Base-by-base conservation (phyloP, 192 early-diverging fungal species). In the Geranomyces variabilis region DNA sequence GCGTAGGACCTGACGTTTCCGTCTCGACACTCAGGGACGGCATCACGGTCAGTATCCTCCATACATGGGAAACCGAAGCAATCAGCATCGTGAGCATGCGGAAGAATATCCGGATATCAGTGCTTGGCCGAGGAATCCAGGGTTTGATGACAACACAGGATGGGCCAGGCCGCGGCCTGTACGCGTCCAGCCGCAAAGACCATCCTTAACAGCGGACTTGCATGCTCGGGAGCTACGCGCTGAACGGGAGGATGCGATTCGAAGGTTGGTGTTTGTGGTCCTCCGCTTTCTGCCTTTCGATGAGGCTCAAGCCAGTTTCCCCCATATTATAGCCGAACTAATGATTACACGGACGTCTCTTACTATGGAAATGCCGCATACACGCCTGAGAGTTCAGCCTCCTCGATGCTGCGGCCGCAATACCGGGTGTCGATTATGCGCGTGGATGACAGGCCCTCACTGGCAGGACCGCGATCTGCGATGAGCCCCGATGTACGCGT, bases 201-300 rank as follows among this genome's bases (percentile, higher is more conserved):
- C 63, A n/a, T 64, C 63, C 6, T 29, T 64, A 36, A 64, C 63
- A 4, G 63, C 63, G 1, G 63, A 64, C 21, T 64, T 64, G 41
- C 63, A 44, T 46, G 63, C 63, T 3, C 17, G 63, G 44, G 63
- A 64, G 43, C 2, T n/a, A 21, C 63, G 63, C 15, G 63, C 44
- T 9, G 63, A 64, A 8, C 58, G 58, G 17, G 58, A 60, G 17
- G 58, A 60, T 33, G 21, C 31, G 2, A 19, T 33, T 17, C 22
- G 58, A 60, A 60, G 58, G 58, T 34, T 6, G 8, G 8, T 28
- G 29, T 19, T 34, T 19, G 7, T 46, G 3, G 31, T 45, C 3
- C 43, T 62, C 60, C 60, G 60, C 60, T 12, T 62, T 62, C 12
- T 12, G 22, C 26, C 28, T 57, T 22, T 22, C 46, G 13, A 57